Evolutionary conservation across 1,139 yeast genomes (phyloP).

Genomic region (Yamadazyma triangularis): DNA sequence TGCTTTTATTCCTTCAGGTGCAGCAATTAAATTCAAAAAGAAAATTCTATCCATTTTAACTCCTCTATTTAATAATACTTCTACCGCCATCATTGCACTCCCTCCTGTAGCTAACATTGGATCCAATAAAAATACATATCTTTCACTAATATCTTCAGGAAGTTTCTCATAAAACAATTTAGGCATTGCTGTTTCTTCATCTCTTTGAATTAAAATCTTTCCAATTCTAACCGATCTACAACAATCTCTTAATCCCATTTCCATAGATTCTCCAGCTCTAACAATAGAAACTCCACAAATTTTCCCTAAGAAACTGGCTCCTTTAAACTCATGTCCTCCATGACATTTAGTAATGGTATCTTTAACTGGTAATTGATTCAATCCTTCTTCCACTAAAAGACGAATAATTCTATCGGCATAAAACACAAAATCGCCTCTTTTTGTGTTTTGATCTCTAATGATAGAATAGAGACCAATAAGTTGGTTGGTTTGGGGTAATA

Average conservation of each 20-base stretch:
- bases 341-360: slow-evolving; percentile 67
- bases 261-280: slow-evolving; percentile 98
- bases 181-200: slow-evolving; percentile 79
- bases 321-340: slow-evolving; percentile 66
- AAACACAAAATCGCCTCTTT: slow-evolving; percentile 88
- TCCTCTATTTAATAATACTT: slow-evolving; percentile 80
- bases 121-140: slow-evolving; percentile 87
- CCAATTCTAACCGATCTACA: slow-evolving; percentile 95
- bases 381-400: slow-evolving; percentile 87
- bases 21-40: slow-evolving; percentile 85
- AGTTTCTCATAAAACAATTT: slow-evolving; percentile 85
- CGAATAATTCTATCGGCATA: slow-evolving; percentile 93
- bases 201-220: slow-evolving; percentile 92
- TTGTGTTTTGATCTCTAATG: slow-evolving; percentile 74
- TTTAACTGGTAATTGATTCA: slow-evolving; percentile 86
- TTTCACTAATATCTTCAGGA: slow-evolving; percentile 83
- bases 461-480: slow-evolving; percentile 82
- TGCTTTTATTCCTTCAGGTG: slow-evolving; percentile 86
- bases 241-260: slow-evolving; percentile 92
- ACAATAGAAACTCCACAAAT: slow-evolving; percentile 97
- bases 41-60: slow-evolving; percentile 83
- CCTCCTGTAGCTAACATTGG: slow-evolving; percentile 99
- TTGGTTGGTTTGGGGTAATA: slow-evolving; percentile 87
- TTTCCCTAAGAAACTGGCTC: slow-evolving; percentile 83
- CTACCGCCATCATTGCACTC: slow-evolving; percentile 95